Evolutionary conservation across 805 yeast genomes (phyloP).

Genomic region (Schwanniomyces yamadae): DNA sequence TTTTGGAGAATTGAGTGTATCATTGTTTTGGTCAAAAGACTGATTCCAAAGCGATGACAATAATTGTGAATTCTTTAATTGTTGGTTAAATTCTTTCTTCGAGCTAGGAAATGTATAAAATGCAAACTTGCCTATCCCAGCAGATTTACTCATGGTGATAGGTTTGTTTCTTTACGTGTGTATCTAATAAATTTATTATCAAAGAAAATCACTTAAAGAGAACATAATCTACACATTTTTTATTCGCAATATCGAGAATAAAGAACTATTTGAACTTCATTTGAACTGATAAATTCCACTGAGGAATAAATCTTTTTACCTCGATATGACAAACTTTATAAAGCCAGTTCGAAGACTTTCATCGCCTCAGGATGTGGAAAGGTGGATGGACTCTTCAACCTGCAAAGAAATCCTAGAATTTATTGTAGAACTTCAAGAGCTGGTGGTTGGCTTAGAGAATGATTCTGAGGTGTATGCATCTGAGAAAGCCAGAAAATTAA

Average conservation of each 20-base stretch:
- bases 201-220: not conserved
- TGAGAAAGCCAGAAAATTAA: conserved; percentile 27
- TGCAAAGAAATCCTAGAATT: conserved; percentile 53
- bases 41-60: conserved; percentile 16
- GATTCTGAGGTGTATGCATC: conserved; percentile 42
- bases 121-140: conserved; percentile 2
- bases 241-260: conserved; percentile 2
- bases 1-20: conserved; percentile 23
- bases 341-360: conserved; percentile 43
- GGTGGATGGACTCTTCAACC: conserved; percentile 56
- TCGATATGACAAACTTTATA: conserved; percentile 2
- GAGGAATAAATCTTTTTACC: too few relatives aligned
- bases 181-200: not conserved
- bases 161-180: not conserved
- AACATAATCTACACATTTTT: not conserved
- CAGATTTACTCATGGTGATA: too few relatives aligned
- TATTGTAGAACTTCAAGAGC: conserved; percentile 54
- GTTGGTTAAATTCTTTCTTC: conserved; percentile 7
- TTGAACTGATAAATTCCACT: too few relatives aligned
- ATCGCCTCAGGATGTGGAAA: conserved; percentile 56
- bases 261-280: not conserved
- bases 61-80: conserved; percentile 14
- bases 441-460: conserved; percentile 65
- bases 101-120: conserved; percentile 14
- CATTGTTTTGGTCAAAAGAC: conserved; percentile 1